These are phyloP conservation scores for Theobroma cacao DNA, from an alignment of 345 rosid species.

Conservation along the genomic window DNA sequence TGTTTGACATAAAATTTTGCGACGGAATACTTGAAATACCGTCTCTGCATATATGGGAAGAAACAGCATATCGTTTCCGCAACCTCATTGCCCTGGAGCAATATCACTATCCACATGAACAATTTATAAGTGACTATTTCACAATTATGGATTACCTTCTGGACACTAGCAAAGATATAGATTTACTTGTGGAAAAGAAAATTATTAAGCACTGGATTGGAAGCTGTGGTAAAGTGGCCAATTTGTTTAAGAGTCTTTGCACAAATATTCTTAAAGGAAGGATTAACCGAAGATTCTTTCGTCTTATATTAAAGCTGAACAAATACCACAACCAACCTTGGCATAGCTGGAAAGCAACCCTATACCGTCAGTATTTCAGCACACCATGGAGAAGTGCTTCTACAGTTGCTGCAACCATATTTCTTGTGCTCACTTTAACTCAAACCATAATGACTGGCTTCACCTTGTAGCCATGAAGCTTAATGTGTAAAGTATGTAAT, in stretches of 20 bases:
- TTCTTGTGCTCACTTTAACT: slow-evolving; percentile 18
- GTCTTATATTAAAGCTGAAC: not conserved
- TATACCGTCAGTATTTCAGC: slow-evolving; percentile 27
- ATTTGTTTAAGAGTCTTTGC: slow-evolving; percentile 28
- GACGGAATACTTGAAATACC: slow-evolving; percentile 18
- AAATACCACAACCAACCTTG: not conserved
- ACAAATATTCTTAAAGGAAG: slow-evolving; percentile 1
- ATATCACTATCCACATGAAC: slow-evolving; percentile 5
- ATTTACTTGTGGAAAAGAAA: slow-evolving; percentile 26
- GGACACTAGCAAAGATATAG: slow-evolving; percentile 17
- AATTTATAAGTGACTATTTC: slow-evolving; percentile 18
- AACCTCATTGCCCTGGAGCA: slow-evolving; percentile 32
- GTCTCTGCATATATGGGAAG: not conserved
- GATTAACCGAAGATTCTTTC: not conserved
- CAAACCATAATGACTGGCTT: not conserved
- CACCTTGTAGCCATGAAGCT: not conserved
- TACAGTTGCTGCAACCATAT: slow-evolving; percentile 7
- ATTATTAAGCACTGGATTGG: slow-evolving; percentile 23
- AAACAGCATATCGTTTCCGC: slow-evolving; percentile 15
- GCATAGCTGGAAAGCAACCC: slow-evolving; percentile 14
- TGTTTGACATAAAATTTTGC: slow-evolving; percentile 16
- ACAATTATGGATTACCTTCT: slow-evolving; percentile 28
- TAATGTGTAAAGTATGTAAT: not conserved
- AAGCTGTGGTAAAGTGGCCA: slow-evolving; percentile 17
- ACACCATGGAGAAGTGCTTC: slow-evolving; percentile 32